Evolutionary conservation across 202 grass and related monocot genomes (phyloP).

Genomic region (Setaria viridis): DNA sequence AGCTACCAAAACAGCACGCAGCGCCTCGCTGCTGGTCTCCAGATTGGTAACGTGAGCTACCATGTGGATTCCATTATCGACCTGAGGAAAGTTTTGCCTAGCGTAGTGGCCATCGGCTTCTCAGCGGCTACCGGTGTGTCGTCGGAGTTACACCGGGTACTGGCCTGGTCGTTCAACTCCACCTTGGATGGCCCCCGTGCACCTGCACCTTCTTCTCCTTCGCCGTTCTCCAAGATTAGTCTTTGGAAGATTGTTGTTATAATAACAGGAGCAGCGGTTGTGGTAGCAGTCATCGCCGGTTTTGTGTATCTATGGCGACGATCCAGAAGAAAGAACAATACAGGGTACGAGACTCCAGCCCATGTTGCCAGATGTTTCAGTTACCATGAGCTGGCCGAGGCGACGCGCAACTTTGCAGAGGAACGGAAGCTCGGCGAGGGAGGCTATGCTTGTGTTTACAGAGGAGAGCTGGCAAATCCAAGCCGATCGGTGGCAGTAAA

Average conservation of each 20-base stretch:
- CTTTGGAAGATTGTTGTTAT: no score
- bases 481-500: neutral
- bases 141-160: conserved; percentile 20
- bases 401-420: neutral
- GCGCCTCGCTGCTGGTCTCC: conserved; percentile 1
- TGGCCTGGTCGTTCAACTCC: conserved; percentile 50
- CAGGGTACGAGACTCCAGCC: neutral
- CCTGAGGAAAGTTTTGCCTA: neutral
- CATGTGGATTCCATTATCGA: neutral
- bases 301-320: no score
- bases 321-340: no score
- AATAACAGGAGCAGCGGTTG: no score
- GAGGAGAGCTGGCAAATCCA: neutral
- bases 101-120: conserved; percentile 42
- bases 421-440: neutral
- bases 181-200: neutral
- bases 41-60: neutral
- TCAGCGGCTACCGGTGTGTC: neutral
- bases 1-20: conserved; percentile 11
- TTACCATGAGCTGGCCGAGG: neutral
- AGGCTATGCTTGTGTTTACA: neutral
- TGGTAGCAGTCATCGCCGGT: no score
- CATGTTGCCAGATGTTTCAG: neutral
- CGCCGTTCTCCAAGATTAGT: no score
- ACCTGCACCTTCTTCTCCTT: no score